A percentile compares a stretch with the other conserved stretches of the same genome.
phyloP scores from a whole-genome alignment of 257 asterid genomes.

The Coffea canephora region DNA sequence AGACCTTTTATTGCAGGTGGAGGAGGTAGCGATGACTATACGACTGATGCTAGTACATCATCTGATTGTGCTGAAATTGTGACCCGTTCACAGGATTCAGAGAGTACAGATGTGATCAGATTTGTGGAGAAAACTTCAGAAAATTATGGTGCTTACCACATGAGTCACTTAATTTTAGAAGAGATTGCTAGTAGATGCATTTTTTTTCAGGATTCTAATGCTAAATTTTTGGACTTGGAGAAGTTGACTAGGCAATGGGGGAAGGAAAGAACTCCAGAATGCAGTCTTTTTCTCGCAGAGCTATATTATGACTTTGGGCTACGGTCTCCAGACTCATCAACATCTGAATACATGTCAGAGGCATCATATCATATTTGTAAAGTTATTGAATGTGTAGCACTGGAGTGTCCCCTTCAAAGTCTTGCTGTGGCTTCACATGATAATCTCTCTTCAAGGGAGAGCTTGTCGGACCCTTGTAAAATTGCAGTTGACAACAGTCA shows the following conservation, averaged over 20 bases:
- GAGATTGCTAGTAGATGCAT: constrained; percentile 60
- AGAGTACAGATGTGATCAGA: constrained; percentile 53
- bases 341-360: constrained; percentile 58
- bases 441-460: constrained; percentile 27
- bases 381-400: constrained; percentile 74
- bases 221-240: constrained; percentile 78
- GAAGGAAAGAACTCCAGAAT: constrained; percentile 73
- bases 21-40: constrained; percentile 38
- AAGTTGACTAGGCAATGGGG: constrained; percentile 81
- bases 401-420: constrained; percentile 53
- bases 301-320: constrained; percentile 81
- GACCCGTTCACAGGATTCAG: constrained; percentile 47
- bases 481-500: constrained; percentile 29
- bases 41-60: constrained; percentile 32
- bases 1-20: constrained; percentile 54
- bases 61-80: constrained; percentile 37
- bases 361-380: constrained; percentile 88
- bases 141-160: constrained; percentile 78
- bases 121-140: constrained; percentile 55
- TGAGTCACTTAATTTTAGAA: constrained; percentile 81
- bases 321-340: constrained; percentile 48
- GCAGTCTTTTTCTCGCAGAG: constrained; percentile 89
- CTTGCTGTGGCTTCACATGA: constrained; percentile 34
- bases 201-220: constrained; percentile 50
- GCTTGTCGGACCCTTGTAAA: constrained; percentile 34